Conservation (phyloP, 306 rosid genomes). For the Cucurbita pepo region DNA sequence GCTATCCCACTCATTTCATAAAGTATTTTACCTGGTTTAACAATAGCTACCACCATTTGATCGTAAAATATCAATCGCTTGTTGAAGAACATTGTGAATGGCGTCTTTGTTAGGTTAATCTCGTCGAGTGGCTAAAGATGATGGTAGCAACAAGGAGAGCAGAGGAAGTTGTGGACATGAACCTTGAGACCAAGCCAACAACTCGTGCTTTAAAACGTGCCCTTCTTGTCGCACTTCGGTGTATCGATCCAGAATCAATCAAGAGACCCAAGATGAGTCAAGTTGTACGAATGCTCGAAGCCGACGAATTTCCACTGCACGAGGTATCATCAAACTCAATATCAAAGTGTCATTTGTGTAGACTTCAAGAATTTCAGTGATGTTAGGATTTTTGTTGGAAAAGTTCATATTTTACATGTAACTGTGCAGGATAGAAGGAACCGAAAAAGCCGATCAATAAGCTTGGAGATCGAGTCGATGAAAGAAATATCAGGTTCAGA, state of each 20-base stretch:
- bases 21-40: not conserved
- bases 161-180: slow-evolving; percentile 71
- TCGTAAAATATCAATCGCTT: not conserved
- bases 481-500: slow-evolving; percentile 41
- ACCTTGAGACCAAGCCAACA: slow-evolving; percentile 62
- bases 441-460: slow-evolving; percentile 48
- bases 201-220: slow-evolving; percentile 65
- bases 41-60: too few relatives aligned
- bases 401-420: not conserved
- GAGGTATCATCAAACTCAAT: slow-evolving; percentile 33
- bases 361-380: not conserved
- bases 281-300: slow-evolving; percentile 83
- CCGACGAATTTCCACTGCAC: slow-evolving; percentile 65
- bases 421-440: slow-evolving; percentile 66
- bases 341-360: not conserved
- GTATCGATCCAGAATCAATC: slow-evolving; percentile 74
- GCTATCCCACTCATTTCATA: not conserved
- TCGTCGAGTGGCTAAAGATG: slow-evolving; percentile 90
- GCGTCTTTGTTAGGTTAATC: slow-evolving; percentile 51
- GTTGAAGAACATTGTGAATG: not conserved
- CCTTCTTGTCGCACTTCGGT: slow-evolving; percentile 71
- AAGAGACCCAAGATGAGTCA: slow-evolving; percentile 94
- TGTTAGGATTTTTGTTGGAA: not conserved
- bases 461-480: slow-evolving; percentile 58
- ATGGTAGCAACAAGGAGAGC: slow-evolving; percentile 90